Percentiles rank a stretch among this genome's conserved stretches.
phyloP scores from a whole-genome alignment of 2,329 filamentous ascomycete species.

The Alternaria postmessia region DNA sequence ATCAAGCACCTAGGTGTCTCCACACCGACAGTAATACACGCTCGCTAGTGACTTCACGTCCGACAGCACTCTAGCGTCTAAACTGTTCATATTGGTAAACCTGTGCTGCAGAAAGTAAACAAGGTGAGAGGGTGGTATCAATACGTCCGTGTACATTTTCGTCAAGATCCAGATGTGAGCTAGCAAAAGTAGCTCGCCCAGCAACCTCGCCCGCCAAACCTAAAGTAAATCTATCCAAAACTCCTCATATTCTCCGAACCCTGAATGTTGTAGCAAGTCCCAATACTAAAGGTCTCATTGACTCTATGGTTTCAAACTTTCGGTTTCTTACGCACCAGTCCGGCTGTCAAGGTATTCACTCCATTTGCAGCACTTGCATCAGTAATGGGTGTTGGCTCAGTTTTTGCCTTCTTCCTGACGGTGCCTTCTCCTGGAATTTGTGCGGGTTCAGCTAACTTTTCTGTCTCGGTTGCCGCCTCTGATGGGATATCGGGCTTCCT shows the following conservation, averaged over 20 bases:
- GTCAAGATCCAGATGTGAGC: neutral
- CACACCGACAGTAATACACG: neutral
- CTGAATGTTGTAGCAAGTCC: neutral
- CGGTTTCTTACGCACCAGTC: constrained; percentile 47
- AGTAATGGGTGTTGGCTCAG: constrained; percentile 23
- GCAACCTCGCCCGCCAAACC: constrained; percentile 11
- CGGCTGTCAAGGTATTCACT: constrained; percentile 40
- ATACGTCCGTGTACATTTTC: neutral
- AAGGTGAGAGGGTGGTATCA: neutral
- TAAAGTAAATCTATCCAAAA: neutral
- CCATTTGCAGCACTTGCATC: constrained; percentile 23
- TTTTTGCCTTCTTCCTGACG: constrained; percentile 47
- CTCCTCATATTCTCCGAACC: neutral
- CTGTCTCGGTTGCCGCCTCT: constrained; percentile 7
- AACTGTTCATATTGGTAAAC: neutral
- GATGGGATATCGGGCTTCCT: constrained; percentile 38
- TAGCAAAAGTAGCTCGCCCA: constrained; percentile 30
- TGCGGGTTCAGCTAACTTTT: constrained; percentile 14
- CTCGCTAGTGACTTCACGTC: neutral
- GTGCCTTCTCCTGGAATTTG: constrained; percentile 31
- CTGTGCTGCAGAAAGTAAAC: neutral
- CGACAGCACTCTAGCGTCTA: neutral
- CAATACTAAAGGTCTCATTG: neutral
- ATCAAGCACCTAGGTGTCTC: neutral
- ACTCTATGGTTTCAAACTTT: constrained; percentile 25